phyloP scores from a whole-genome alignment of 75 land plant genomes.

The Selaginella moellendorffii region DNA sequence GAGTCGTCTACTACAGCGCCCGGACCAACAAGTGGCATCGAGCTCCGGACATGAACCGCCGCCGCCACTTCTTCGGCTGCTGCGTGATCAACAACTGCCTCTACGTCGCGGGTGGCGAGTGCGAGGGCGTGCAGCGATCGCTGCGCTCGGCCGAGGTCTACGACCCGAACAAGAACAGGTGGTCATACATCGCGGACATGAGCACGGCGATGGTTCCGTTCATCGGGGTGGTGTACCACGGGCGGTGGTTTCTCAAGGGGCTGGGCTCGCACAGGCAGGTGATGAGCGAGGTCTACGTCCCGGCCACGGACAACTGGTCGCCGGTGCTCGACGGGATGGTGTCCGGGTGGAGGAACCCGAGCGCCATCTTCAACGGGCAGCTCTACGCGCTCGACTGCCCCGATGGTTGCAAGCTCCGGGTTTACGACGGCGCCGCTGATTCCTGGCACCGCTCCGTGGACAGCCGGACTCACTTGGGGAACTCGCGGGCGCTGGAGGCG shows the following conservation, averaged over 20 bases:
- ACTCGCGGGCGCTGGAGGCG: conserved; percentile 50
- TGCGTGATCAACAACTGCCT: conserved; percentile 73
- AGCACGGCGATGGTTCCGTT: conserved; percentile 62
- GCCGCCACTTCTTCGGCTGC: conserved; percentile 55
- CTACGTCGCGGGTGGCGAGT: conserved; percentile 75
- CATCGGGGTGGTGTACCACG: conserved; percentile 62
- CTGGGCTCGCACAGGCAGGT: conserved; percentile 49
- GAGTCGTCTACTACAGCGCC: conserved; percentile 66
- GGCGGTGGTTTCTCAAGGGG: conserved; percentile 67
- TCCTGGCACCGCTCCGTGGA: conserved; percentile 95
- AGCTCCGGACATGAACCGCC: conserved; percentile 68
- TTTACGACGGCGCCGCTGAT: conserved; percentile 56
- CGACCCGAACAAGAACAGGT: conserved; percentile 61
- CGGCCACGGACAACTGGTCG: conserved; percentile 42
- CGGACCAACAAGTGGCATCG: conserved; percentile 77
- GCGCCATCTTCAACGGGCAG: conserved; percentile 37
- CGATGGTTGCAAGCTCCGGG: conserved; percentile 57
- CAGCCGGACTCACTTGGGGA: conserved; percentile 50
- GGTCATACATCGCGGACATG: conserved; percentile 59
- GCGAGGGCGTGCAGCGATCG: conserved; percentile 39
- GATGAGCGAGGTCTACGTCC: conserved; percentile 41
- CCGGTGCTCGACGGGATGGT: conserved; percentile 47
- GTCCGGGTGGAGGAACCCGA: conserved; percentile 55
- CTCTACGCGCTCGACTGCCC: conserved; percentile 55
- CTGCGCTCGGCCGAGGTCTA: conserved; percentile 63